Conservation (phyloP, 495 filamentous ascomycete genomes). For the Barbatosphaeria neglecta region DNA sequence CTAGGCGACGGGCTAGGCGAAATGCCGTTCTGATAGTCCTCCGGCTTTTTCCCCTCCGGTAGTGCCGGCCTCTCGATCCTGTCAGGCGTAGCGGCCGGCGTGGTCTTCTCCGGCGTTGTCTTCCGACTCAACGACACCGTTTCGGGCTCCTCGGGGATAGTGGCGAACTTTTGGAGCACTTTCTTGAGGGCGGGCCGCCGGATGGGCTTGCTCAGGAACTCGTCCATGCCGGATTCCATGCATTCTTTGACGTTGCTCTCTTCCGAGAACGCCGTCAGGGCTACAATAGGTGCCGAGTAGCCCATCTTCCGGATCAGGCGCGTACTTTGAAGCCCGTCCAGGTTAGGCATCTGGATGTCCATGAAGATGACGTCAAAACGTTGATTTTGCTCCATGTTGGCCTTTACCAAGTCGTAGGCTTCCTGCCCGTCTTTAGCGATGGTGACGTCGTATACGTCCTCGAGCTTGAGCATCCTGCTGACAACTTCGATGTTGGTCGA, state of each 20-base stretch:
- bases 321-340: slow-evolving; percentile 81
- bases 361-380: slow-evolving; percentile 84
- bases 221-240: slow-evolving; percentile 64
- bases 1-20: too few species aligned
- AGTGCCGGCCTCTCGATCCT: background rate
- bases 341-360: slow-evolving; percentile 92
- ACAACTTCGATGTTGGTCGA: slow-evolving; percentile 92
- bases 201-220: slow-evolving; percentile 72
- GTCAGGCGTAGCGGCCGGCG: slow-evolving; percentile 7
- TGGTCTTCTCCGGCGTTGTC: slow-evolving; percentile 16
- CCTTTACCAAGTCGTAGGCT: slow-evolving; percentile 74
- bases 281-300: slow-evolving; percentile 82
- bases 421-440: slow-evolving; percentile 83
- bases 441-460: slow-evolving; percentile 56
- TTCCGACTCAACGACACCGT: slow-evolving; percentile 18
- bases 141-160: slow-evolving; percentile 43
- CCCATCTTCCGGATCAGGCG: slow-evolving; percentile 79
- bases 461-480: slow-evolving; percentile 42
- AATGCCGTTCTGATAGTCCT: too few species aligned
- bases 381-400: slow-evolving; percentile 58
- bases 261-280: slow-evolving; percentile 80
- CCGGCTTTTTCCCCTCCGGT: background rate
- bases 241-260: slow-evolving; percentile 82
- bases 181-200: slow-evolving; percentile 71
- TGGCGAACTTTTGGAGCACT: slow-evolving; percentile 58